A percentile compares a stretch with the other conserved stretches of the same genome.
These are phyloP conservation scores for Fragaria vesca DNA, from an alignment of 306 rosid species.

Conservation along the genomic window DNA sequence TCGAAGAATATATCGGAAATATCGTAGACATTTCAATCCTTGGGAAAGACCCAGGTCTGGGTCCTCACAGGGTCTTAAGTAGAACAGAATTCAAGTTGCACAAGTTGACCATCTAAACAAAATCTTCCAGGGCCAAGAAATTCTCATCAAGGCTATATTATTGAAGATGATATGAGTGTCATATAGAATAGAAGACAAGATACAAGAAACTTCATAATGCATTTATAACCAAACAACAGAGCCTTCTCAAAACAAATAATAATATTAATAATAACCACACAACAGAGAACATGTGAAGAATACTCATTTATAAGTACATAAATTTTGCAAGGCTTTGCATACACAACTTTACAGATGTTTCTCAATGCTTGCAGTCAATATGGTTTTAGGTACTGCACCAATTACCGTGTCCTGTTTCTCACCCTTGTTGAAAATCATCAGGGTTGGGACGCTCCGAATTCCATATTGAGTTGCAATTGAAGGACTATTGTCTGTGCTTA, in stretches of 20 bases:
- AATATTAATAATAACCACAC: no score
- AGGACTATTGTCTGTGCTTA: slow-evolving; percentile 66
- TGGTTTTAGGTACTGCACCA: slow-evolving; percentile 78
- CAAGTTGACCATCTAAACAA: not conserved
- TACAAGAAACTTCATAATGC: not conserved
- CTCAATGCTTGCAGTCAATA: slow-evolving; percentile 66
- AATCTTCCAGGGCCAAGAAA: not conserved
- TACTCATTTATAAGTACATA: not conserved
- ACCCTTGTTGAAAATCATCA: slow-evolving; percentile 67
- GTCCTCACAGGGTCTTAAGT: not conserved
- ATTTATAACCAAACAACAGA: no score
- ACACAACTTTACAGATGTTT: slow-evolving; percentile 62
- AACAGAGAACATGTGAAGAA: not conserved
- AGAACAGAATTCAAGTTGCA: slow-evolving; percentile 3
- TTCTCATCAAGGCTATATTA: not conserved
- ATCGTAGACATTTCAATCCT: no score
- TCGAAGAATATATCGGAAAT: no score
- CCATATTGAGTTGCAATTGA: slow-evolving; percentile 64
- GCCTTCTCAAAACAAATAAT: no score
- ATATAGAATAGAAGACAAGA: not conserved
- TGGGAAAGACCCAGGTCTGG: not conserved
- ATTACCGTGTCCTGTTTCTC: slow-evolving; percentile 76
- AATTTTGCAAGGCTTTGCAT: slow-evolving; percentile 23
- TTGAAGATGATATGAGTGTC: not conserved
- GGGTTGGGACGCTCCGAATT: slow-evolving; percentile 78